phyloP scores from a whole-genome alignment of 306 rosid species.

The Bauhinia variegata region DNA sequence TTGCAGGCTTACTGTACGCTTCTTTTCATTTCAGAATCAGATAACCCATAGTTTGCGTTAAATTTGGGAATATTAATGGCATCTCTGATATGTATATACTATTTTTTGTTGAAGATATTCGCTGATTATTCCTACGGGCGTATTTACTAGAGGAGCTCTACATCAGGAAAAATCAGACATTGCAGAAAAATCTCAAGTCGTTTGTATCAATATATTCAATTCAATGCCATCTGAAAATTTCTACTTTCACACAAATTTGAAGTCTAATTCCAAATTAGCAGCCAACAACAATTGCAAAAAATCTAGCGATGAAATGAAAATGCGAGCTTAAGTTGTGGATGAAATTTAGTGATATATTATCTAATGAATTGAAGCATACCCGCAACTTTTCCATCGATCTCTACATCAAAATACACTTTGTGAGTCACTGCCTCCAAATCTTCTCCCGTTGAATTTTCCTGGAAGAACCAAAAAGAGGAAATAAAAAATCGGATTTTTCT shows the following conservation, averaged over 20 bases:
- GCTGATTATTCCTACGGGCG: too few species aligned
- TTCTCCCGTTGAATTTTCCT: conserved; percentile 35
- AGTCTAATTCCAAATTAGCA: not conserved
- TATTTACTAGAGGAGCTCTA: too few species aligned
- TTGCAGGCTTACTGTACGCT: not conserved
- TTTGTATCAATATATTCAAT: too few species aligned
- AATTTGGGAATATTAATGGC: too few species aligned
- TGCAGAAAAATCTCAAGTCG: too few species aligned
- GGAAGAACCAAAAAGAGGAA: not conserved
- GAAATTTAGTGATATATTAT: not conserved
- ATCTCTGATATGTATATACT: too few species aligned
- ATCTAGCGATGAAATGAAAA: too few species aligned
- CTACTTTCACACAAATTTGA: not conserved
- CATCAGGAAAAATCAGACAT: too few species aligned
- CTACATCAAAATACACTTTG: conserved; percentile 55
- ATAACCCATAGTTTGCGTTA: not conserved
- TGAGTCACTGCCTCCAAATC: conserved; percentile 54
- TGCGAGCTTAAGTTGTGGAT: too few species aligned
- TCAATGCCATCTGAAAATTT: not conserved
- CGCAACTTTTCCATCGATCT: conserved; percentile 49
- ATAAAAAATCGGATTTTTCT: not conserved
- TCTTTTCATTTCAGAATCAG: not conserved
- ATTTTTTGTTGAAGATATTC: too few species aligned
- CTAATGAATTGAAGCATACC: conserved; percentile 37
- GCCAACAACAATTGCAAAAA: not conserved